A percentile compares a stretch with the other conserved stretches of the same genome.
These are phyloP conservation scores for Penicillium sp. DNA, from an alignment of 2,329 filamentous ascomycete species.

Conservation along the genomic window DNA sequence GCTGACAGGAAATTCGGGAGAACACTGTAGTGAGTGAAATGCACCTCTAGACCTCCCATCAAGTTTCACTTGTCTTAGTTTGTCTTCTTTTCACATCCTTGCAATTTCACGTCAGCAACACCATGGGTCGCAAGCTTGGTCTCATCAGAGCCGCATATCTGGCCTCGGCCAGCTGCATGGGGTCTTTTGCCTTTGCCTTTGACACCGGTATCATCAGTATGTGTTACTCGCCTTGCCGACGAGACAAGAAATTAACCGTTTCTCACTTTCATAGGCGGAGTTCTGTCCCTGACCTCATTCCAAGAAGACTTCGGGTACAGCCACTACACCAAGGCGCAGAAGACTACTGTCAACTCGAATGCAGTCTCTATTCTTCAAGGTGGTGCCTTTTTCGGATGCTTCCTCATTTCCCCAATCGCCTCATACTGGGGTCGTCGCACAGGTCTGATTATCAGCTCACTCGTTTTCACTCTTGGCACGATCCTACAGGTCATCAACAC, in stretches of 20 bases:
- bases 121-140: constrained; percentile 37
- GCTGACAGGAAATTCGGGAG: not conserved
- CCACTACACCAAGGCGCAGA: constrained; percentile 37
- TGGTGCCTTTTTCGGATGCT: constrained; percentile 54
- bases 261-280: constrained; percentile 35
- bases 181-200: constrained; percentile 41
- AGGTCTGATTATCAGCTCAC: constrained; percentile 45
- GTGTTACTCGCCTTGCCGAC: not conserved
- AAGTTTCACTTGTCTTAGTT: not conserved
- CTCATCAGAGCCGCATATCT: constrained; percentile 38
- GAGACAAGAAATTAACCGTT: not conserved
- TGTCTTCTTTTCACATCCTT: not conserved
- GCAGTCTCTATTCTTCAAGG: constrained; percentile 52
- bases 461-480: constrained; percentile 38
- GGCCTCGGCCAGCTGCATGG: constrained; percentile 38
- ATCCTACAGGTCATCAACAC: constrained; percentile 50
- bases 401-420: constrained; percentile 49
- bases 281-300: constrained; percentile 47
- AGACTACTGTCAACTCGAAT: constrained; percentile 47
- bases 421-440: constrained; percentile 46
- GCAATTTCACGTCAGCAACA: constrained; percentile 9
- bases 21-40: not conserved
- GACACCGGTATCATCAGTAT: constrained; percentile 41
- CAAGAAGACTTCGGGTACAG: constrained; percentile 38
- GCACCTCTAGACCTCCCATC: not conserved